Evolutionary conservation across 768 basidiomycete species (phyloP).

Genomic region (Collybiopsis confluens): DNA sequence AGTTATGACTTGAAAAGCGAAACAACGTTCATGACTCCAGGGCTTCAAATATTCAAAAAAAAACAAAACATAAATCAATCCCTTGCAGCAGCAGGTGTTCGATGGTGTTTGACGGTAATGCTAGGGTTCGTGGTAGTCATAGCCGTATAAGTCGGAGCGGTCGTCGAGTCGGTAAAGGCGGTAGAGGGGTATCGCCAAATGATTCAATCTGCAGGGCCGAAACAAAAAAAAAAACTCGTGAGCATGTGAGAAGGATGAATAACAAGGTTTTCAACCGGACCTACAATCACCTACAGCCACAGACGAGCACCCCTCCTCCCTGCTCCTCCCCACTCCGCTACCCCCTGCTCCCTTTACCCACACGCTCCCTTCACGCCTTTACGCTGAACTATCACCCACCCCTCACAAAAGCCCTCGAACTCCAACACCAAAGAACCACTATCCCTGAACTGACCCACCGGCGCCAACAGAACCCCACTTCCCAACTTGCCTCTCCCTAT

Average conservation of each 20-base stretch:
- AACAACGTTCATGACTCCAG: not conserved
- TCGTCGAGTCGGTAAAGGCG: too few relatives aligned
- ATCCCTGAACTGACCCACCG: too few relatives aligned
- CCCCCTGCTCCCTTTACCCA: too few relatives aligned
- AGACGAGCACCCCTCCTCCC: not conserved
- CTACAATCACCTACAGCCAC: not conserved
- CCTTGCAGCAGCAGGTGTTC: not conserved
- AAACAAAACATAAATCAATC: not conserved
- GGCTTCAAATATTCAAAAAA: not conserved
- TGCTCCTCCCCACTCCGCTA: conserved; percentile 11
- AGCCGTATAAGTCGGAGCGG: too few relatives aligned
- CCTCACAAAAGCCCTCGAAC: too few relatives aligned
- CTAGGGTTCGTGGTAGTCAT: too few relatives aligned
- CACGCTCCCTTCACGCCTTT: too few relatives aligned
- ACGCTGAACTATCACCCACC: too few relatives aligned
- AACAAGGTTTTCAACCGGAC: not conserved
- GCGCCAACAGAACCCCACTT: too few relatives aligned
- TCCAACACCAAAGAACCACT: conserved; percentile 11
- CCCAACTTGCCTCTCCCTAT: conserved; percentile 10
- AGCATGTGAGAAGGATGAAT: not conserved
- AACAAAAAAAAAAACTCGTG: not conserved
- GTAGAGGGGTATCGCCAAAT: too few relatives aligned
- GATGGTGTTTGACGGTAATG: too few relatives aligned
- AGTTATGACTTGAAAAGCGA: not conserved
- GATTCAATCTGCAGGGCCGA: not conserved